phyloP scores from a whole-genome alignment of 2,329 filamentous ascomycete species.

The Xylariaceae sp. region DNA sequence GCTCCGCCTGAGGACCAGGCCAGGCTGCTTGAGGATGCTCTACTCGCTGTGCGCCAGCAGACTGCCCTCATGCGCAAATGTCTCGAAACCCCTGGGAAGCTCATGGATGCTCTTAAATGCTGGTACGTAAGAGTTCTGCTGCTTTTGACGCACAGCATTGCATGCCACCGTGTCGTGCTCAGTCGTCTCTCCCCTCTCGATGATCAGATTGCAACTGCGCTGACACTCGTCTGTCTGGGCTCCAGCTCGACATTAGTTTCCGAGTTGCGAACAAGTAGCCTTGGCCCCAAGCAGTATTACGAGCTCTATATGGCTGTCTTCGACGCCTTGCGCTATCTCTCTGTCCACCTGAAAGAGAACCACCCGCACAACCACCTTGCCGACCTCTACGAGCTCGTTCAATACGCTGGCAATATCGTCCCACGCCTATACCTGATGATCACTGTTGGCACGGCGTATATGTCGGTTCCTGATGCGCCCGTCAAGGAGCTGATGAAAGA shows the following conservation, averaged over 20 bases:
- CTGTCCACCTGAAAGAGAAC: constrained; percentile 92
- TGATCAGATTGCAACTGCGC: neutral
- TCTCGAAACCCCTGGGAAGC: constrained; percentile 91
- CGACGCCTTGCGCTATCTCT: constrained; percentile 92
- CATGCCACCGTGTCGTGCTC: neutral
- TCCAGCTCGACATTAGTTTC: constrained; percentile 90
- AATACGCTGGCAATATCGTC: constrained; percentile 97
- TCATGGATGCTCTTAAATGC: constrained; percentile 99
- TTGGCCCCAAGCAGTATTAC: constrained; percentile 99
- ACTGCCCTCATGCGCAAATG: constrained; percentile 96
- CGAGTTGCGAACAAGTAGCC: constrained; percentile 92
- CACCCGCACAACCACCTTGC: constrained; percentile 97
- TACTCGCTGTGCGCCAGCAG: constrained; percentile 95
- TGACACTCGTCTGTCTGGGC: neutral
- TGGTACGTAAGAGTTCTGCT: constrained; percentile 59
- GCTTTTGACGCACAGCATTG: constrained; percentile 12
- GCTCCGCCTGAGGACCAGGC: constrained; percentile 73
- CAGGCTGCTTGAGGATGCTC: constrained; percentile 92
- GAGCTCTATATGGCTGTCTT: constrained; percentile 99
- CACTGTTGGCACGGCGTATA: constrained; percentile 97
- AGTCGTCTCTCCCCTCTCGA: neutral
- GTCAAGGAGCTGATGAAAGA: constrained; percentile 99
- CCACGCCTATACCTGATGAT: constrained; percentile 98
- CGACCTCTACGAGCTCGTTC: constrained; percentile 94
- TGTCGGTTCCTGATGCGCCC: constrained; percentile 95